phyloP scores from a whole-genome alignment of 2,329 filamentous ascomycete genomes.

The Pseudohalonectria lignicola region DNA sequence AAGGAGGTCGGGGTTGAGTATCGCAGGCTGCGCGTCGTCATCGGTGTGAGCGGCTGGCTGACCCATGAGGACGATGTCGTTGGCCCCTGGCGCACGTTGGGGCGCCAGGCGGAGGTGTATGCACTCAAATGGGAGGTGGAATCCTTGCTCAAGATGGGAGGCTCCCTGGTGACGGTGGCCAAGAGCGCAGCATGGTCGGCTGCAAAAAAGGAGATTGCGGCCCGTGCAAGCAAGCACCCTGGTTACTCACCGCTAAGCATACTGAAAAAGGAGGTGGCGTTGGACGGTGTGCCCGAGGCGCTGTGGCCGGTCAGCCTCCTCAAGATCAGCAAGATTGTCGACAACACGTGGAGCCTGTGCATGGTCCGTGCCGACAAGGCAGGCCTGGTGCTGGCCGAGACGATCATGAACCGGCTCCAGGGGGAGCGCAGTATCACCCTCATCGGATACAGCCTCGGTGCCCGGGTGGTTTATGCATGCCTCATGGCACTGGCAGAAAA shows the following conservation, averaged over 20 bases:
- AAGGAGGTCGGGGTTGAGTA: slow-evolving; percentile 42
- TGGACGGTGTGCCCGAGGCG: slow-evolving; percentile 45
- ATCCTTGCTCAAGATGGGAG: slow-evolving; percentile 65
- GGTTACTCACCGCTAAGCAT: slow-evolving; percentile 6
- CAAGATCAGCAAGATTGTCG: slow-evolving; percentile 62
- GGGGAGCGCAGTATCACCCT: slow-evolving; percentile 73
- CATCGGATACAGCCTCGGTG: slow-evolving; percentile 73
- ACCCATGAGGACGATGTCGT: slow-evolving; percentile 61
- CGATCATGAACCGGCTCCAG: slow-evolving; percentile 70
- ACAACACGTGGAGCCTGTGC: slow-evolving; percentile 71
- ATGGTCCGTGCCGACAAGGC: slow-evolving; percentile 67
- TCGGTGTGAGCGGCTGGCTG: slow-evolving; percentile 77
- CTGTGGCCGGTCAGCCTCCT: slow-evolving; percentile 53
- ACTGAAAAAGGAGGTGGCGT: slow-evolving; percentile 25
- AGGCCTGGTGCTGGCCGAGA: slow-evolving; percentile 64
- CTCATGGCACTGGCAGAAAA: slow-evolving; percentile 70
- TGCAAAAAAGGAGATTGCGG: slow-evolving; percentile 42
- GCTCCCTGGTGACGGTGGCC: slow-evolving; percentile 64
- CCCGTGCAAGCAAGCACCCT: slow-evolving; percentile 31
- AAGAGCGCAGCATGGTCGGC: slow-evolving; percentile 71
- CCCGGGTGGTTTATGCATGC: slow-evolving; percentile 75
- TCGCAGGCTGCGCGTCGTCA: slow-evolving; percentile 66
- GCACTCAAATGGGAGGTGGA: slow-evolving; percentile 76
- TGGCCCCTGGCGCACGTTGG: slow-evolving; percentile 68
- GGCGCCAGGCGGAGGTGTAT: slow-evolving; percentile 65